Conservation (phyloP, 805 yeast species). For the Candida andamanensis region DNA sequence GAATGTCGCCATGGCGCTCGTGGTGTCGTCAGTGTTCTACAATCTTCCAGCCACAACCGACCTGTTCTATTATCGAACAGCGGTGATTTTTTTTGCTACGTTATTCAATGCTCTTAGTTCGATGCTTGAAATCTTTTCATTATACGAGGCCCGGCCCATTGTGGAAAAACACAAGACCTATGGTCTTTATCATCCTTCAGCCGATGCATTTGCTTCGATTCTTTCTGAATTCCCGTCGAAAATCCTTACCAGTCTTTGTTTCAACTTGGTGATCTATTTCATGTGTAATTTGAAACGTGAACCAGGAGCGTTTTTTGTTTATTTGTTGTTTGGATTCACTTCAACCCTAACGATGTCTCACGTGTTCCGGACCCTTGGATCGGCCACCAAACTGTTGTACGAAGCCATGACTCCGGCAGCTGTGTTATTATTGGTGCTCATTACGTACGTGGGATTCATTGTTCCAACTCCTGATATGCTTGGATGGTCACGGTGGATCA, state of each 20-base stretch:
- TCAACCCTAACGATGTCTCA: conserved; percentile 41
- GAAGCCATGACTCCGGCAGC: conserved; percentile 44
- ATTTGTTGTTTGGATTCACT: conserved; percentile 24
- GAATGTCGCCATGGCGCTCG: conserved; percentile 50
- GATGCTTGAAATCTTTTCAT: conserved; percentile 52
- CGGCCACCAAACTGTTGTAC: conserved; percentile 38
- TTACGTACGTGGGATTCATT: conserved; percentile 51
- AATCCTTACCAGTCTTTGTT: conserved; percentile 25
- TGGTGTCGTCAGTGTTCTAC: conserved; percentile 58
- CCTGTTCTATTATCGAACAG: conserved; percentile 61
- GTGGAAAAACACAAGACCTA: conserved; percentile 68
- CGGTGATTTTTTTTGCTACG: conserved; percentile 56
- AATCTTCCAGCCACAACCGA: conserved; percentile 44
- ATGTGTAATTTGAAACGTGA: conserved; percentile 41
- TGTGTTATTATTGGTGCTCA: conserved; percentile 46
- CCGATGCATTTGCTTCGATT: conserved; percentile 63
- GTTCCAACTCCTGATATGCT: conserved; percentile 45
- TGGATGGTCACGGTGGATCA: conserved; percentile 61
- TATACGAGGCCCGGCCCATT: conserved; percentile 61
- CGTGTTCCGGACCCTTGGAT: conserved; percentile 39
- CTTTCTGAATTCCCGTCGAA: conserved; percentile 63
- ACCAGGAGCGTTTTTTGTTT: conserved; percentile 35
- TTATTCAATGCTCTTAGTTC: conserved; percentile 59
- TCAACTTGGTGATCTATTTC: conserved; percentile 40
- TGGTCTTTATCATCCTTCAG: conserved; percentile 68